These are phyloP conservation scores for Lycium barbarum DNA, from an alignment of 257 asterid species.

Conservation along the genomic window DNA sequence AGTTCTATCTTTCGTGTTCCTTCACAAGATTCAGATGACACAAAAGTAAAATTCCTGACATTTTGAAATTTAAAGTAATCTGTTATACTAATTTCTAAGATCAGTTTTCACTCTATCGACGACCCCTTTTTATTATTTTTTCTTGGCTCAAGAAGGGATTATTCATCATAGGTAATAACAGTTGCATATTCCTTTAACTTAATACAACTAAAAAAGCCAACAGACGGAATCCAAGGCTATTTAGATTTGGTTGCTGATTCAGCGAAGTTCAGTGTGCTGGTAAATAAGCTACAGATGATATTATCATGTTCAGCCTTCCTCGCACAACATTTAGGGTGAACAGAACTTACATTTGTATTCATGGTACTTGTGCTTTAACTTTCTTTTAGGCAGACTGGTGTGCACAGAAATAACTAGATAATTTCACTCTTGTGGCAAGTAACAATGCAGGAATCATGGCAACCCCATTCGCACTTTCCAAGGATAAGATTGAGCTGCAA, in stretches of 20 bases:
- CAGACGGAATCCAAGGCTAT: constrained; percentile 17
- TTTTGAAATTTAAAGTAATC: not conserved
- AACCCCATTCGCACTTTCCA: constrained; percentile 70
- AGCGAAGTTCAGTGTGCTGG: not conserved
- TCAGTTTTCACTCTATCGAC: not conserved
- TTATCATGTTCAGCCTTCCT: not conserved
- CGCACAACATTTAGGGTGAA: not conserved
- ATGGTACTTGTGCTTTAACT: constrained; percentile 1
- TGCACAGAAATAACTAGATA: constrained; percentile 16
- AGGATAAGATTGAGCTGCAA: constrained; percentile 81
- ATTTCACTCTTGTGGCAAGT: constrained; percentile 43
- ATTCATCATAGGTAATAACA: not conserved
- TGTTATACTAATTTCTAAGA: not conserved
- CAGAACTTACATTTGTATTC: not conserved
- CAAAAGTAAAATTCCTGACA: not conserved
- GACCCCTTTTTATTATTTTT: not conserved
- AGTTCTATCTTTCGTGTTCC: not conserved
- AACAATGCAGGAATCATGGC: constrained; percentile 92
- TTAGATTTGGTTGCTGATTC: not conserved
- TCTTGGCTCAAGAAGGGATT: not conserved
- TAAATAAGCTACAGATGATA: not conserved
- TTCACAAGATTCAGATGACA: not conserved
- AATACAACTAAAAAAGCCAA: not conserved
- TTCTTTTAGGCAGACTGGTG: not conserved
- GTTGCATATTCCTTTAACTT: not conserved